Evolutionary conservation across 2,329 filamentous ascomycete genomes (phyloP).

Genomic region (Rachicladosporium sp.): DNA sequence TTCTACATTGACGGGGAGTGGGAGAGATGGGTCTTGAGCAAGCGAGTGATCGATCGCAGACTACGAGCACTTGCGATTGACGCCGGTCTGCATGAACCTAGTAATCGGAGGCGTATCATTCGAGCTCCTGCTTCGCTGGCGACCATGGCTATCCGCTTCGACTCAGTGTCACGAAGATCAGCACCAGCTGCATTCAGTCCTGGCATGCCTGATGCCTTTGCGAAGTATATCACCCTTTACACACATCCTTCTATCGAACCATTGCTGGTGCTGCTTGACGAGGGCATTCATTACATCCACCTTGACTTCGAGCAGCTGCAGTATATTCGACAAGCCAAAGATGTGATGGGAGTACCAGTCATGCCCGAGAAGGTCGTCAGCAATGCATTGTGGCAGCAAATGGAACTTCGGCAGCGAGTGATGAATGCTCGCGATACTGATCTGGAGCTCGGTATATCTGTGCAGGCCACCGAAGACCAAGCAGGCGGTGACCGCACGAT

Average conservation of each 20-base stretch:
- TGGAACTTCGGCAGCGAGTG: conserved; percentile 43
- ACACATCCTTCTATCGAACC: conserved; percentile 43
- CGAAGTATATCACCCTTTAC: conserved; percentile 39
- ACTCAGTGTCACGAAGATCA: conserved; percentile 37
- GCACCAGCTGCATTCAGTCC: conserved; percentile 5
- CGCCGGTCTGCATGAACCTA: conserved; percentile 33
- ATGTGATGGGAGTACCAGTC: conserved; percentile 42
- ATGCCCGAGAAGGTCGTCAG: conserved; percentile 44
- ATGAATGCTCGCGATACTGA: conserved; percentile 39
- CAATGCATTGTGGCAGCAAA: conserved; percentile 45
- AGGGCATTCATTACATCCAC: conserved; percentile 49
- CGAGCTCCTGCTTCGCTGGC: conserved; percentile 36
- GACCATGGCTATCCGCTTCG: conserved; percentile 41
- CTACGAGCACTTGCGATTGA: conserved; percentile 36
- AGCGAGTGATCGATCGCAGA: conserved; percentile 41
- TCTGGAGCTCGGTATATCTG: conserved; percentile 41
- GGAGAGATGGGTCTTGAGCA: conserved; percentile 44
- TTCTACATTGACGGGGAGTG: conserved; percentile 48
- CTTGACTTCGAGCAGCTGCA: conserved; percentile 47
- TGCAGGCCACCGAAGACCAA: conserved; percentile 26
- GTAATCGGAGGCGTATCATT: conserved; percentile 29
- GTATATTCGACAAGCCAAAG: conserved; percentile 38
- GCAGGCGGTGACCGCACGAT: conserved; percentile 15
- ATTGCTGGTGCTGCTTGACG: conserved; percentile 43
- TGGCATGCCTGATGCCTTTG: conserved; percentile 32